These are phyloP conservation scores for Suhomyces anneliseae DNA, from an alignment of 1,139 yeast genomes.

Conservation along the genomic window DNA sequence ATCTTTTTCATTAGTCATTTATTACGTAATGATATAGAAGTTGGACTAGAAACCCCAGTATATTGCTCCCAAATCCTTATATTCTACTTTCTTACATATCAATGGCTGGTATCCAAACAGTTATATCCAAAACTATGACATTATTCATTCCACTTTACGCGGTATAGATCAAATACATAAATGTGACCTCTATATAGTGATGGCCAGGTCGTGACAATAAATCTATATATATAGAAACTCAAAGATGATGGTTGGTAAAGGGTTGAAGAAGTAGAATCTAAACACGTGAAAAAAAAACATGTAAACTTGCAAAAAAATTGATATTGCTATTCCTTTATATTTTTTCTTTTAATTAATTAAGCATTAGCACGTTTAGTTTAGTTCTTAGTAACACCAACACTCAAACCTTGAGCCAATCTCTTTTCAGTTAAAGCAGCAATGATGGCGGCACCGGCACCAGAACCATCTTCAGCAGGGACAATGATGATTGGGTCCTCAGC, in stretches of 20 bases:
- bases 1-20: too few relatives aligned
- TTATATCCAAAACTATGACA: neutral
- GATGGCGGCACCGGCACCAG: constrained; percentile 97
- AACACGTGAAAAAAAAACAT: too few relatives aligned
- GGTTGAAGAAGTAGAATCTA: too few relatives aligned
- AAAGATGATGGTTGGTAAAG: too few relatives aligned
- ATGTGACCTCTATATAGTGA: neutral
- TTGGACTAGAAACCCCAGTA: neutral
- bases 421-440: constrained; percentile 90
- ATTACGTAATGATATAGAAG: too few relatives aligned
- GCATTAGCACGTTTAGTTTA: neutral
- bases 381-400: constrained; percentile 58
- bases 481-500: constrained; percentile 74
- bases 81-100: too few relatives aligned
- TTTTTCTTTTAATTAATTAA: too few relatives aligned
- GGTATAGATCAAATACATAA: neutral
- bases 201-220: neutral
- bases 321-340: too few relatives aligned
- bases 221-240: too few relatives aligned
- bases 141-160: neutral
- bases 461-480: constrained; percentile 95
- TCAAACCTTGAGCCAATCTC: constrained; percentile 67
- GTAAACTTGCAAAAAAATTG: too few relatives aligned
- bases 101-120: too few relatives aligned
- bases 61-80: neutral